Percentiles rank a stretch among this genome's conserved stretches.
Conservation (phyloP, 176 grass and related monocot genomes). For the Luzula sylvatica region DNA sequence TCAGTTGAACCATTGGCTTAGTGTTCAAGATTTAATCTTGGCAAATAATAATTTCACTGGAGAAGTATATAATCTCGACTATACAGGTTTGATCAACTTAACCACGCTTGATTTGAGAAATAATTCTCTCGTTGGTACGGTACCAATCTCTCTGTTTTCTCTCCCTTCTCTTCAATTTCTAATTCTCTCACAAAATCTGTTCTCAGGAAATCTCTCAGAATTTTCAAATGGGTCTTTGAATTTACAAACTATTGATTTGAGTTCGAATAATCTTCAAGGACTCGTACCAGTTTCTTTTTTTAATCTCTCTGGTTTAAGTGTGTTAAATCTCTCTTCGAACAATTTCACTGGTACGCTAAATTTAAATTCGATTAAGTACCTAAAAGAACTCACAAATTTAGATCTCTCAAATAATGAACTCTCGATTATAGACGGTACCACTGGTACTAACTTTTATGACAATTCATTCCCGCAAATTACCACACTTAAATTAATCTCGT, state of each 20-base stretch:
- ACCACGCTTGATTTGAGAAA: constrained; percentile 13
- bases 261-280: constrained; percentile 35
- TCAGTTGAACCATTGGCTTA: constrained; percentile 12
- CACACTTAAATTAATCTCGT: constrained; percentile 34
- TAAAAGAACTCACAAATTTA: constrained; percentile 27
- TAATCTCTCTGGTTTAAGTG: constrained; percentile 23
- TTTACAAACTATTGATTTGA: constrained; percentile 25
- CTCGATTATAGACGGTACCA: constrained; percentile 20
- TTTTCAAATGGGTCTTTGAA: constrained; percentile 1
- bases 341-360: constrained; percentile 24
- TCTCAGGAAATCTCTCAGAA: constrained; percentile 17
- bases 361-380: constrained; percentile 19
- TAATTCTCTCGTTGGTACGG: constrained; percentile 30
- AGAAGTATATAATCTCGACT: constrained; percentile 9
- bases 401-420: constrained; percentile 38
- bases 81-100: constrained; percentile 5
- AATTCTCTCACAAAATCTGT: constrained; percentile 23
- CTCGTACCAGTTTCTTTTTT: constrained; percentile 27
- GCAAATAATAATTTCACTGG: constrained; percentile 31
- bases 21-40: constrained; percentile 19
- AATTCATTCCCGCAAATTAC: constrained; percentile 30
- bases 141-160: constrained; percentile 33
- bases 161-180: constrained; percentile 24
- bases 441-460: constrained; percentile 5
- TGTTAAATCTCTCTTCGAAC: constrained; percentile 41